Evolutionary conservation across 768 basidiomycete genomes (phyloP), one percentile per base, ranked within the genome.

Genomic region (Hygrophoropsis aurantiaca): DNA sequence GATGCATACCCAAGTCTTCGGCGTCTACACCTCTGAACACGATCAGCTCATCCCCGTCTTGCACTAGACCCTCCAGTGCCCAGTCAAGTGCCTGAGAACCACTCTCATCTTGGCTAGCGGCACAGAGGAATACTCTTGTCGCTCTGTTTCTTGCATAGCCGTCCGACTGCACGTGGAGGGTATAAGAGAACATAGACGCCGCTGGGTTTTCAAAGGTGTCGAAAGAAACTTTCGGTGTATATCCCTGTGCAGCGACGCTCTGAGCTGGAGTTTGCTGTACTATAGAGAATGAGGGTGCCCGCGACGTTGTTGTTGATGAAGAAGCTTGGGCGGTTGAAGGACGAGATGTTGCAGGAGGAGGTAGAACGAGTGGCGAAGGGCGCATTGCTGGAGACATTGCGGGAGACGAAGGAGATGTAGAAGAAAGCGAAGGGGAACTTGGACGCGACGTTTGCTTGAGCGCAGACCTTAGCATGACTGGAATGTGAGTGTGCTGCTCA

Each of bases 1-100:
- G 40, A 34, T 30, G 24, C 81, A 26, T 51, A 91, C 90, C 86
- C 21, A 91, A 69, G 26, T 86, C 88, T 27, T 93, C 94, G 51
- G 88, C 80, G 52, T 95, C 93, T 11, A 95, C 80, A 1, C 95
- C 95, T 30, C 95, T 74, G 47, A 90, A 89, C 8, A 97, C 87
- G 47, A 99, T 84, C 18, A 98, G 70, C 67, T 98, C 95, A 62
- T 98, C 95, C 2, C 90, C 90, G 46, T 90, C 87, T 64, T 90
- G 86, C 7, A 86, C 82, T 10, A 99, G 75, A 26, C 79, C 77
- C 56, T 91, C 88, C 23, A 97, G 75, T n/a, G 82, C 75, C 95
- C 95, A 99, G 47, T 97, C 91, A 7, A 98, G 71, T 0, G 95
- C 94, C 57, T 93, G 83, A 5, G 75, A 68, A 0, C 94, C 94